Base-by-base conservation (phyloP, 2,329 filamentous ascomycete genomes). In the Rhexocercosporidium sp. region DNA sequence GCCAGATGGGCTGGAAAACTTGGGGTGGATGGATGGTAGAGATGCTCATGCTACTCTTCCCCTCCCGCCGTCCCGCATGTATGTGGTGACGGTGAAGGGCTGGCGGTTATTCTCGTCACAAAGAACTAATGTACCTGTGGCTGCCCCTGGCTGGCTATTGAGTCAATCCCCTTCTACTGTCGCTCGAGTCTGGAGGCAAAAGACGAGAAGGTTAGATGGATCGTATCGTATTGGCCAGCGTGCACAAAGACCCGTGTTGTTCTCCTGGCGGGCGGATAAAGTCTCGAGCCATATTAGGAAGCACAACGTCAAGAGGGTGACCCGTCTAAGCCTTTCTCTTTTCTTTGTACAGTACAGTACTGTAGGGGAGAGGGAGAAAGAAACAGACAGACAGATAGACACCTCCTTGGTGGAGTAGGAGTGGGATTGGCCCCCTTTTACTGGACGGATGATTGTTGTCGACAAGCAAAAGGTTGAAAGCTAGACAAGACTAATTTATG, bases 31-130 rank as follows among this genome's bases (percentile, higher is more conserved):
- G 41, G 41, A n/a, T 20, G n/a, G n/a, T 16, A 44, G 8, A 20
- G 16, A 44, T 18, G n/a, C 8, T 12, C 18, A 20, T 12, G 2
- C 8, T 16, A 3, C 11, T n/a, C n/a, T 18, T 16, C 20, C 20
- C 22, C 16, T 59, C 37, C 39, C 56, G 39, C 11, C 22, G 37
- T 20, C n/a, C 18, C 47, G 37, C 25, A n/a, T n/a, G 6, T 7
- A 20, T n/a, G 41, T 3, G 41, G 16, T 47, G 44, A 59, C 18
- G 51, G 39, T 27, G 53, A 41, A 59, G 59, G 62, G 47, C 27
- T 63, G 54, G 60, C 68, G 68, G 63, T 62, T 67, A 70, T 67
- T 67, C 59, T 69, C 59, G 51, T 61, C 63, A 69, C 68, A 70
- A 67, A 67, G 68, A 49, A 64, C 49, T 37, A 37, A 37, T 7